These are phyloP conservation scores for Gliomastix tumulicola DNA, from an alignment of 2,329 filamentous ascomycete species.

Conservation along the genomic window DNA sequence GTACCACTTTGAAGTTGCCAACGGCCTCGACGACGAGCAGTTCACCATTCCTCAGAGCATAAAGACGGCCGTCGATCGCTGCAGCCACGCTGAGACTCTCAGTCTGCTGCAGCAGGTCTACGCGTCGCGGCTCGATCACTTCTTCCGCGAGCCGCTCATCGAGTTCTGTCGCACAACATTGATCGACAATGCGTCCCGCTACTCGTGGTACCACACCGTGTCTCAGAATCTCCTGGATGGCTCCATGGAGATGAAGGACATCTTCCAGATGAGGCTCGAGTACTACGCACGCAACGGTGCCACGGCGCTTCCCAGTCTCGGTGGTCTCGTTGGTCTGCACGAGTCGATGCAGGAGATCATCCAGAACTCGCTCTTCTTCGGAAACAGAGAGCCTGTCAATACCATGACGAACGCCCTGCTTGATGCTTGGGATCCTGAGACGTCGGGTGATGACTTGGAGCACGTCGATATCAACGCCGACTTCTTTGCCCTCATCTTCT, in stretches of 20 bases:
- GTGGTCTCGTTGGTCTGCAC: constrained; percentile 14
- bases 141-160: constrained; percentile 15
- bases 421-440: constrained; percentile 16
- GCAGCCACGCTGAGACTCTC: constrained; percentile 20
- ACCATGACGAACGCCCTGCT: constrained; percentile 26
- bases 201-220: constrained; percentile 16
- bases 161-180: constrained; percentile 15
- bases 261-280: constrained; percentile 16
- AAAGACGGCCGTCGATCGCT: constrained; percentile 13
- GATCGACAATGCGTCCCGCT: constrained; percentile 15
- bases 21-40: constrained; percentile 1
- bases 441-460: constrained; percentile 11
- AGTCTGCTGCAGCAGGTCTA: constrained; percentile 21
- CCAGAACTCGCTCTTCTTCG: constrained; percentile 18
- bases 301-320: constrained; percentile 9
- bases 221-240: constrained; percentile 15
- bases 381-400: constrained; percentile 21
- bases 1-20: constrained; percentile 13
- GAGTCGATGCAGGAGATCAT: constrained; percentile 15
- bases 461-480: constrained; percentile 40
- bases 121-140: constrained; percentile 12
- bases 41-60: constrained; percentile 17
- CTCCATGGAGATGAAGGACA: constrained; percentile 13
- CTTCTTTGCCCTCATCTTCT: constrained; percentile 48
- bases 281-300: constrained; percentile 16